phyloP scores from a whole-genome alignment of 2,329 filamentous ascomycete genomes.

The Colletotrichum higginsianum region DNA sequence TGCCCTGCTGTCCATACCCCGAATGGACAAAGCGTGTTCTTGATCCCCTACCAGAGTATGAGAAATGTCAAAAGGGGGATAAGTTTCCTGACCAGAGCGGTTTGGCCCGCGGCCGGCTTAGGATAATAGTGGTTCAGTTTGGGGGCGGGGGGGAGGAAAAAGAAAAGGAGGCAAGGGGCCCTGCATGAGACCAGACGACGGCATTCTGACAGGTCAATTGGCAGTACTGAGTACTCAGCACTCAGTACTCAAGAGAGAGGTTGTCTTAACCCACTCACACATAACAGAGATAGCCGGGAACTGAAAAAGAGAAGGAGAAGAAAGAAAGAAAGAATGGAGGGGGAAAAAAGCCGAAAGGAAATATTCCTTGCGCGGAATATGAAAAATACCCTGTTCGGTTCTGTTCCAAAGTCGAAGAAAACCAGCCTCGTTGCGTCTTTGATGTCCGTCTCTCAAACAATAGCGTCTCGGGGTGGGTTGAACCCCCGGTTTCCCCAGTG shows the following conservation, averaged over 20 bases:
- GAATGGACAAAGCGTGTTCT: slow-evolving; percentile 6
- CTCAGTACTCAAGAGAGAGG: too few relatives aligned
- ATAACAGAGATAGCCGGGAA: not conserved
- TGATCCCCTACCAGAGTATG: slow-evolving; percentile 25
- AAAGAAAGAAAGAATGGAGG: too few relatives aligned
- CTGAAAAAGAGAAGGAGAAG: not conserved
- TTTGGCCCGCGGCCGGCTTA: slow-evolving; percentile 2
- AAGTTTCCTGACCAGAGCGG: slow-evolving; percentile 13
- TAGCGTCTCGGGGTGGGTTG: not conserved
- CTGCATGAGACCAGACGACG: slow-evolving; percentile 20
- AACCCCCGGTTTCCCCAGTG: slow-evolving; percentile 1
- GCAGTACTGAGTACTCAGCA: not conserved
- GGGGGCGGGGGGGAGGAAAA: slow-evolving; percentile 3
- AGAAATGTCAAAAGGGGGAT: slow-evolving; percentile 1
- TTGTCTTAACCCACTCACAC: slow-evolving; percentile 19
- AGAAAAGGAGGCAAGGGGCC: slow-evolving; percentile 26
- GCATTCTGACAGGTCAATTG: slow-evolving; percentile 32
- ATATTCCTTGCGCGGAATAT: not conserved
- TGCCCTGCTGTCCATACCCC: not conserved
- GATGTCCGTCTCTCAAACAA: slow-evolving; percentile 25
- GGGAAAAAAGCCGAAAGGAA: too few relatives aligned
- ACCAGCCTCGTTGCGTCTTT: slow-evolving; percentile 7
- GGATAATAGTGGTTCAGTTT: slow-evolving; percentile 17
- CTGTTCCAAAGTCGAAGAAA: not conserved
- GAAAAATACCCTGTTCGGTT: slow-evolving; percentile 25